These are phyloP conservation scores for Sarocladium brachiariae DNA, from an alignment of 2,329 filamentous ascomycete genomes.

Conservation along the genomic window DNA sequence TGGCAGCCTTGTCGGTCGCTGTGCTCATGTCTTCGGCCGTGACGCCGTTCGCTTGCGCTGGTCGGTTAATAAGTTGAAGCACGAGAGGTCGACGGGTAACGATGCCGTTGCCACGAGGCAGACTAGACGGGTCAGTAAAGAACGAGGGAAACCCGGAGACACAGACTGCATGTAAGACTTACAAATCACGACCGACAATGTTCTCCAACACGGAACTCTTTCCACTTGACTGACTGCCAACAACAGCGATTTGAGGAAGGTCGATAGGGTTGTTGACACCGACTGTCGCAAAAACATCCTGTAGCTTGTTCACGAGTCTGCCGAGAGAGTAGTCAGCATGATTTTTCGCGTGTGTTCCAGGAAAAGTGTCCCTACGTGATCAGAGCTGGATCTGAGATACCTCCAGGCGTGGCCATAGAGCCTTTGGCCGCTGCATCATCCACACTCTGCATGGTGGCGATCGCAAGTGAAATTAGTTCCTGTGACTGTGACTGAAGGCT, in stretches of 20 bases:
- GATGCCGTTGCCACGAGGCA: slow-evolving; percentile 95
- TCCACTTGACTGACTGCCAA: slow-evolving; percentile 96
- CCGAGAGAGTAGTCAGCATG: slow-evolving; percentile 20
- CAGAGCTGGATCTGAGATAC: slow-evolving; percentile 60
- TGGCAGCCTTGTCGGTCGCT: slow-evolving; percentile 77
- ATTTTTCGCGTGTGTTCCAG: neutral
- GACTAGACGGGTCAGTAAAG: slow-evolving; percentile 42
- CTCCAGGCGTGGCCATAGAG: slow-evolving; percentile 40
- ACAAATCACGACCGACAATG: slow-evolving; percentile 98
- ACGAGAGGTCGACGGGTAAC: slow-evolving; percentile 93
- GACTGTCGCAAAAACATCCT: slow-evolving; percentile 98
- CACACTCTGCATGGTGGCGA: slow-evolving; percentile 8
- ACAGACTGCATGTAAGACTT: slow-evolving; percentile 17
- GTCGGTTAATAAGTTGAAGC: slow-evolving; percentile 93
- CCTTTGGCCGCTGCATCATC: slow-evolving; percentile 12
- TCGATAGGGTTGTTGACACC: slow-evolving; percentile 99
- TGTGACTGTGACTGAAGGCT: neutral
- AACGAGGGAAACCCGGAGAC: slow-evolving; percentile 29
- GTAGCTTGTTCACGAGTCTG: slow-evolving; percentile 93
- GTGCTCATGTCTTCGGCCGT: slow-evolving; percentile 57
- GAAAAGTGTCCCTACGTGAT: slow-evolving; percentile 44
- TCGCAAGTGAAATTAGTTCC: neutral
- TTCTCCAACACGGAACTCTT: slow-evolving; percentile 99
- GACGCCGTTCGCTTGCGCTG: slow-evolving; percentile 67
- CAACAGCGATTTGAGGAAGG: slow-evolving; percentile 94